Evolutionary conservation across 352 stramenopile genomes (phyloP), one percentile per base, ranked within the genome.

Genomic region (Globisporangium acanthophoron): DNA sequence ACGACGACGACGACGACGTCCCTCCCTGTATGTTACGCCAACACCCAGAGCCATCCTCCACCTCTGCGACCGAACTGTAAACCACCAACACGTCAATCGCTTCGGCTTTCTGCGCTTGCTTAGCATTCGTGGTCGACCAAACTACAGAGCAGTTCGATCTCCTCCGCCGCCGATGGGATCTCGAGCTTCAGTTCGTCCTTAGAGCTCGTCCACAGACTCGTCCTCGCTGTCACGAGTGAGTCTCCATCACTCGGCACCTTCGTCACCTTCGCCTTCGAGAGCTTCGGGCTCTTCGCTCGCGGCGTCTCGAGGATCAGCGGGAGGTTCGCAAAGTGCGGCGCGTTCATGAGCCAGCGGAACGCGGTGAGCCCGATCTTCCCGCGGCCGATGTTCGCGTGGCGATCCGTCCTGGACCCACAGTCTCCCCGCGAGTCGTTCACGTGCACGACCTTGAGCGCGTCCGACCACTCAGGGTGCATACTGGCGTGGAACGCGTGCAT

Each of bases 291-390:
- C 49, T 62, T 58, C 18, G 43, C 35, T 20, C 66, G 59, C 13
- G 73, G 73, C 6, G 73, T 82, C 54, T 82, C 73, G n/a, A 82
- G 53, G 29, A 82, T 78, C 62, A 82, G 64, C 13, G 73, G 70
- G 16, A 82, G 18, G 12, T 54, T n/a, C 12, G 71, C 64, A 54
- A 78, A 82, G 29, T 56, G 58, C 7, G 46, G 52, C 24, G 52
- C 60, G 56, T 77, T 75, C 73, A 82, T 79, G 20, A 82, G 35
- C 62, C 67, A 73, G 3, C 71, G 27, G 35, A 82, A 82, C 9
- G 67, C 63, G 9, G 51, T 24, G 4, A 80, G 33, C 0, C 66
- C 64, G 11, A 82, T 73, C 6, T 37, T 24, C 3, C 73, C 73
- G 2, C 66, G 47, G 0, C 73, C 73, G 37, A 82, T 76, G 59